Evolutionary conservation across 441 rosid genomes (phyloP).

Genomic region (Geranium incanum): DNA sequence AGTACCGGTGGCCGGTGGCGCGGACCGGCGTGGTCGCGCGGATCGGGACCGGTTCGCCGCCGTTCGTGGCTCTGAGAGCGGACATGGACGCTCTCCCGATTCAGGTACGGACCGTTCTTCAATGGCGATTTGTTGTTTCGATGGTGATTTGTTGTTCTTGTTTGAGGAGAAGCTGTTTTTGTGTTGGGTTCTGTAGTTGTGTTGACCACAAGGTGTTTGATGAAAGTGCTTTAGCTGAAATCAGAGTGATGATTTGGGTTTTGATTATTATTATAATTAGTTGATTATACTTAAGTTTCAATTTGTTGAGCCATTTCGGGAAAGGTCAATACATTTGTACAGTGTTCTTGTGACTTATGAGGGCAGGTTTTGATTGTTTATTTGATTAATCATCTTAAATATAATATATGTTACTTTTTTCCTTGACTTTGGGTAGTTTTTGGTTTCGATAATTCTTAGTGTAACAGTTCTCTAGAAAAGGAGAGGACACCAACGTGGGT

Average conservation of each 20-base stretch:
- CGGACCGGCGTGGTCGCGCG: constrained; percentile 43
- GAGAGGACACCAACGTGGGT: not conserved
- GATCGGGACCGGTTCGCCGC: constrained; percentile 46
- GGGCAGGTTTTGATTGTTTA: not conserved
- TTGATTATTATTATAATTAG: not conserved
- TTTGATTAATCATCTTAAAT: not conserved
- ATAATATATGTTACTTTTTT: not conserved
- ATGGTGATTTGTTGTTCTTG: not conserved
- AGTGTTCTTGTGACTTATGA: not conserved
- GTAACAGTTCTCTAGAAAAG: not conserved
- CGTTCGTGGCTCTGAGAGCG: constrained; percentile 57
- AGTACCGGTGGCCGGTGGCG: constrained; percentile 19
- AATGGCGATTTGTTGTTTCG: not conserved
- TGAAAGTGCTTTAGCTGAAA: not conserved
- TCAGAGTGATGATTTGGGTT: not conserved
- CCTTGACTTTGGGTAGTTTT: not conserved
- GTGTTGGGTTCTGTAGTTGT: not conserved
- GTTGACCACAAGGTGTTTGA: constrained; percentile 2
- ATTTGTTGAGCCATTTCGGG: not conserved
- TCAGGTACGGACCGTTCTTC: constrained; percentile 32
- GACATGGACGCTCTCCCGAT: constrained; percentile 70
- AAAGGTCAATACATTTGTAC: not conserved
- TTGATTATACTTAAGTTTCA: not conserved
- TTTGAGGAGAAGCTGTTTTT: not conserved
- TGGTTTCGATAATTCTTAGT: not conserved